Conservation (phyloP, 257 asterid genomes). For the Echites panduratus region DNA sequence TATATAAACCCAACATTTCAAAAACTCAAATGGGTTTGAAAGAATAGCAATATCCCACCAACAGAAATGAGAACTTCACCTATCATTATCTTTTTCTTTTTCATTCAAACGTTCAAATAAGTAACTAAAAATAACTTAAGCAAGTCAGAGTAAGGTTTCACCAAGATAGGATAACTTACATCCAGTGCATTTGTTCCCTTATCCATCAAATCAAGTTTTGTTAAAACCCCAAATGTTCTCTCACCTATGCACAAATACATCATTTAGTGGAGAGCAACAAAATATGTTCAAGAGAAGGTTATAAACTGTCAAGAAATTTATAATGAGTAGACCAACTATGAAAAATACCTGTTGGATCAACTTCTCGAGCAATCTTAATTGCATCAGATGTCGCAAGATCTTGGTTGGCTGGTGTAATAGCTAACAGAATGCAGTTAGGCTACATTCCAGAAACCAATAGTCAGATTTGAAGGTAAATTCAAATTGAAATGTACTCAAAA, state of each 20-base stretch:
- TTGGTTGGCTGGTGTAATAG: slow-evolving; percentile 49
- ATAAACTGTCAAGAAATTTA: not conserved
- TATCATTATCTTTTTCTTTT: no score
- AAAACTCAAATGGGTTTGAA: not conserved
- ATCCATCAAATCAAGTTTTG: slow-evolving; percentile 47
- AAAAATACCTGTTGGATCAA: slow-evolving; percentile 38
- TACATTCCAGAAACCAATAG: slow-evolving; percentile 11
- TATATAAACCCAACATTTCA: not conserved
- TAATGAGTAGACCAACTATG: not conserved
- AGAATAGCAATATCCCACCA: not conserved
- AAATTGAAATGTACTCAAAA: slow-evolving; percentile 5
- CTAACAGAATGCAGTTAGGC: slow-evolving; percentile 42
- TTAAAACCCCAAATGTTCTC: slow-evolving; percentile 42
- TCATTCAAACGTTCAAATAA: not conserved
- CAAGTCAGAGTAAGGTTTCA: not conserved
- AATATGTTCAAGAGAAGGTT: not conserved
- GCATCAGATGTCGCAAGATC: slow-evolving; percentile 52
- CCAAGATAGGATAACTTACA: slow-evolving; percentile 19
- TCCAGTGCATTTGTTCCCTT: slow-evolving; percentile 47
- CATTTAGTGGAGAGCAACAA: not conserved
- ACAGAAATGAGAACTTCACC: not conserved
- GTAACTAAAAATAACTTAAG: not conserved
- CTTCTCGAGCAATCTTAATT: slow-evolving; percentile 41
- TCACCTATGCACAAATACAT: slow-evolving; percentile 28
- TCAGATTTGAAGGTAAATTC: slow-evolving; percentile 1